These are phyloP conservation scores for Nectriaceae sp. DNA, from an alignment of 2,329 filamentous ascomycete genomes.

Conservation along the genomic window DNA sequence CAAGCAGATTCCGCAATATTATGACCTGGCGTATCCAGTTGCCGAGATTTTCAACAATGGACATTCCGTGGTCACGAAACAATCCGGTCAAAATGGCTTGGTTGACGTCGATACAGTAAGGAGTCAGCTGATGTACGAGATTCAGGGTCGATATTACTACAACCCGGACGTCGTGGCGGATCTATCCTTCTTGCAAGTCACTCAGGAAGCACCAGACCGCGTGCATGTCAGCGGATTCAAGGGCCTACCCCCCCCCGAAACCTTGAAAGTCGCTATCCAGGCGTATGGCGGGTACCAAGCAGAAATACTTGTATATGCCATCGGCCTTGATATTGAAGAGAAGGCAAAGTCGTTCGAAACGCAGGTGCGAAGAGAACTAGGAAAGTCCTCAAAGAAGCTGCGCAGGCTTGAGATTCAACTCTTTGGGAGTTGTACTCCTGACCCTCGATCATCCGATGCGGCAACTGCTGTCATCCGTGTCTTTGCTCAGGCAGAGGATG, in stretches of 20 bases:
- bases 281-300: not conserved
- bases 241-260: too few relatives aligned
- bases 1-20: too few relatives aligned
- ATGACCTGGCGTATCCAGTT: too few relatives aligned
- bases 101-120: not conserved
- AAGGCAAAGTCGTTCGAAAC: too few relatives aligned
- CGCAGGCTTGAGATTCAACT: not conserved
- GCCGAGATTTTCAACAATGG: not conserved
- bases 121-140: not conserved
- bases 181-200: too few relatives aligned
- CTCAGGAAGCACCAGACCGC: too few relatives aligned
- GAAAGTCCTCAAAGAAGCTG: too few relatives aligned
- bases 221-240: too few relatives aligned
- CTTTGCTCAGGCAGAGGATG: not conserved
- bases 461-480: not conserved
- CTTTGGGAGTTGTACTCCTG: not conserved
- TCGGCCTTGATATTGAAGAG: too few relatives aligned
- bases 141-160: too few relatives aligned
- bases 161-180: too few relatives aligned
- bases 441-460: not conserved
- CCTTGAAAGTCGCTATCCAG: too few relatives aligned
- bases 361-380: not conserved
- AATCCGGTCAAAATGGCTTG: not conserved
- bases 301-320: not conserved
- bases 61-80: not conserved